Evolutionary conservation across 352 stramenopile genomes (phyloP).

Genomic region (Globisporangium spinosum): DNA sequence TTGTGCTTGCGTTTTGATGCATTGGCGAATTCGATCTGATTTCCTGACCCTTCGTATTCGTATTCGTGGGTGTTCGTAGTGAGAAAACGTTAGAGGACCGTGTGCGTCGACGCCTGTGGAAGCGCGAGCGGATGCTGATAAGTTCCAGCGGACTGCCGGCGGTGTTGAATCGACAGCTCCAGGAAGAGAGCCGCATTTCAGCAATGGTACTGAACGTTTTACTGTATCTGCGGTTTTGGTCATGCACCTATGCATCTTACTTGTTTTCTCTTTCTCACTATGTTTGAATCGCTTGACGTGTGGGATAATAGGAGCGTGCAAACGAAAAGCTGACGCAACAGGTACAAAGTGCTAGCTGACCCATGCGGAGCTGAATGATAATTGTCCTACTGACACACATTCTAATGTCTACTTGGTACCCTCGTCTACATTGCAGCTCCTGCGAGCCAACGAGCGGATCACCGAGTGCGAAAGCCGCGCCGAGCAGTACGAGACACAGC

Average conservation of each 20-base stretch:
- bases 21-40: too few relatives aligned
- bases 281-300: neutral
- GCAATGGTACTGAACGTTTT: slow-evolving; percentile 23
- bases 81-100: slow-evolving; percentile 31
- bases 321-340: slow-evolving; percentile 68
- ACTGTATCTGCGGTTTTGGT: slow-evolving; percentile 13
- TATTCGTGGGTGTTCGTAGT: neutral
- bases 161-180: slow-evolving; percentile 25
- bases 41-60: too few relatives aligned
- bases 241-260: too few relatives aligned
- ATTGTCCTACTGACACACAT: neutral
- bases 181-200: slow-evolving; percentile 29
- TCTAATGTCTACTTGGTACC: neutral
- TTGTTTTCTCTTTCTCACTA: neutral
- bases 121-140: slow-evolving; percentile 49
- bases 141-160: slow-evolving; percentile 29
- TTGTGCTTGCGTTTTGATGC: too few relatives aligned
- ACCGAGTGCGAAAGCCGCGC: slow-evolving; percentile 42
- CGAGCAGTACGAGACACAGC: slow-evolving; percentile 43
- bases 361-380: too few relatives aligned
- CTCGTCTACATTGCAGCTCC: slow-evolving; percentile 23
- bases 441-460: slow-evolving; percentile 45
- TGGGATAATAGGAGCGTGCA: slow-evolving; percentile 29
- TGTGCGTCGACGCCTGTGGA: slow-evolving; percentile 55
- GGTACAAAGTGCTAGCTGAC: slow-evolving; percentile 20